Evolutionary conservation across 441 rosid species (phyloP), one percentile per base, ranked within the genome.

Genomic region (Isatis lusitanica): DNA sequence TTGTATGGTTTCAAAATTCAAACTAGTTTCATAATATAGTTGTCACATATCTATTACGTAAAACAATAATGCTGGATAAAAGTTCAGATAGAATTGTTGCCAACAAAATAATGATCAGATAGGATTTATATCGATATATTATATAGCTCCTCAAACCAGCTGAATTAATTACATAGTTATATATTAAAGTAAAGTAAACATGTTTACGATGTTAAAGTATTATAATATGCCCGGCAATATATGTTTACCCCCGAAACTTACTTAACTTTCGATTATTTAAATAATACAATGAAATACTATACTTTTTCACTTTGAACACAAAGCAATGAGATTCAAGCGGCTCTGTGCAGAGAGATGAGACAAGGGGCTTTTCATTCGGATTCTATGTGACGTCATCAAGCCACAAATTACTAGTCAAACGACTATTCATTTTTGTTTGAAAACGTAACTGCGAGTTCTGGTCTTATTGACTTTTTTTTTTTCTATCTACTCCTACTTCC

Each of bases 301-400:
- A 35, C 39, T 36, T 36, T 8, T 9, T 36, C 11, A 9, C 39
- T 36, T 36, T 35, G 17, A 58, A 58, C 43, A 58, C 44, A 58
- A 58, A 57, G 36, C 63, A 57, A 39, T 58, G 79, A 42, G 61
- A 63, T 47, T 66, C 75, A 70, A 70, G 71, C 71, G 75, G 71
- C 71, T 56, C 7, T 47, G 55, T 38, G 18, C 75, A 55, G 66
- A 69, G 79, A 70, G 68, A 76, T 42, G 80, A 71, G 80, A 65
- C 79, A 64, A 70, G 67, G 12, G 31, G 76, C 80, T 76, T 76
- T 76, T 76, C 80, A 71, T 71, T 71, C 33, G 72, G 80, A 76
- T 76, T 76, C 68, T 76, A 16, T 24, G 42, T 66, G 76, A 76
- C 73, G 63, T 70, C 72, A 65, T 48, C 57, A 48, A 56, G 1